phyloP scores from a whole-genome alignment of 2,329 filamentous ascomycete species.

The Diaporthe helianthi region DNA sequence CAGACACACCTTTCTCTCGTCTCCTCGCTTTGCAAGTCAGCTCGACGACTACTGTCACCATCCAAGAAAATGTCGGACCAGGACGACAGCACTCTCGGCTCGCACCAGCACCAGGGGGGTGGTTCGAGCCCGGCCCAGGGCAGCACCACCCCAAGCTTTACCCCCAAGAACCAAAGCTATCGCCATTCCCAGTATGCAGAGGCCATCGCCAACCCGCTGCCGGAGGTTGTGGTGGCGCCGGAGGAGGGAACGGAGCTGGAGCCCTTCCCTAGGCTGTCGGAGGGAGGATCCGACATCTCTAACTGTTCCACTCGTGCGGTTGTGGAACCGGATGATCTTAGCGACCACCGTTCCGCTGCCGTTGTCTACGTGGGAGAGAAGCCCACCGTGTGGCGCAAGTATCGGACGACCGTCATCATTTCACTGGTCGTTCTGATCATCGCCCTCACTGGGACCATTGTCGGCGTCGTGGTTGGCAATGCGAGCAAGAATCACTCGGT shows the following conservation, averaged over 20 bases:
- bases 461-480: slow-evolving; percentile 22
- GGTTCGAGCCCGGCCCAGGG: background rate
- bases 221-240: slow-evolving; percentile 15
- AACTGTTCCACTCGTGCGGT: slow-evolving; percentile 13
- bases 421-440: slow-evolving; percentile 1
- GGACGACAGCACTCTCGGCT: background rate
- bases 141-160: background rate
- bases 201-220: slow-evolving; percentile 27
- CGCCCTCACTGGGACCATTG: slow-evolving; percentile 4
- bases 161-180: background rate
- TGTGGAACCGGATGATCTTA: slow-evolving; percentile 28
- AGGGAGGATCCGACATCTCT: background rate
- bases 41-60: background rate
- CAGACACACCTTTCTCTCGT: background rate
- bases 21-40: background rate
- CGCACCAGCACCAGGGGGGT: background rate
- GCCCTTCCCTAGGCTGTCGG: slow-evolving; percentile 2
- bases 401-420: slow-evolving; percentile 13
- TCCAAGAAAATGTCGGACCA: background rate
- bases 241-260: background rate
- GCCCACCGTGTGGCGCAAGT: slow-evolving; percentile 18
- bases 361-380: slow-evolving; percentile 28
- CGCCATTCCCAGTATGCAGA: slow-evolving; percentile 28
- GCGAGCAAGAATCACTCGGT: background rate
- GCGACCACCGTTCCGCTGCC: slow-evolving; percentile 24